These are phyloP conservation scores for Lecanicillium sp. DNA, from an alignment of 2,329 filamentous ascomycete species.

Conservation along the genomic window DNA sequence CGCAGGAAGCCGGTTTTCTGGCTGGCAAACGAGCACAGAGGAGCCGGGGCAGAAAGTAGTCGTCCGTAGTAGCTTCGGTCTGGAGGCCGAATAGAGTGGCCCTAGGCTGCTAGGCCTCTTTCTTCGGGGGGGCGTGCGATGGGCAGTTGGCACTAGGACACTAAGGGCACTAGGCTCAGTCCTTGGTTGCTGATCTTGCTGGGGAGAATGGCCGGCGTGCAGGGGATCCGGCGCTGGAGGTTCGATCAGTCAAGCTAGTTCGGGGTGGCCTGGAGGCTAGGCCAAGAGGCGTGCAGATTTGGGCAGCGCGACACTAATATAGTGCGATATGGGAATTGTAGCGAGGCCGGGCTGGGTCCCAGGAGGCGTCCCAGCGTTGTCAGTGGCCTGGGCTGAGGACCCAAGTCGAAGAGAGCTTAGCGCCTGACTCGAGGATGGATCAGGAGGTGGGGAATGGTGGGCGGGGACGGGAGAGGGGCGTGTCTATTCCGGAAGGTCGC, in stretches of 20 bases:
- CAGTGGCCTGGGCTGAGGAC: neutral
- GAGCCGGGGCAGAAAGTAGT: too few species aligned
- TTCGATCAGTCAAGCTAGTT: slow-evolving; percentile 17
- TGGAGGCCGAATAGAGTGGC: too few species aligned
- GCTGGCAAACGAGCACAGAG: too few species aligned
- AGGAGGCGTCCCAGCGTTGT: too few species aligned
- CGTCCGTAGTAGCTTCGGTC: too few species aligned
- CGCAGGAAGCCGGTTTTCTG: too few species aligned
- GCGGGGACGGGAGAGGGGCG: neutral
- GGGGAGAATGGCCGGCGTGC: slow-evolving; percentile 17
- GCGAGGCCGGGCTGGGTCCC: too few species aligned
- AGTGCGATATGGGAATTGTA: slow-evolving; percentile 24
- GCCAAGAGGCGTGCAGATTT: slow-evolving; percentile 21
- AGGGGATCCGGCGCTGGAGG: slow-evolving; percentile 14
- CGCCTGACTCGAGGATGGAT: slow-evolving; percentile 8
- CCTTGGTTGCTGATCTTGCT: slow-evolving; percentile 23
- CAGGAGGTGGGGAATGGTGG: neutral
- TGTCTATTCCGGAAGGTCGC: too few species aligned
- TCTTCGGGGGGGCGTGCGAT: slow-evolving; percentile 18
- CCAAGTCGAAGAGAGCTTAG: slow-evolving; percentile 7
- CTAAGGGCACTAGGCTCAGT: slow-evolving; percentile 22
- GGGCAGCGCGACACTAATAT: slow-evolving; percentile 32
- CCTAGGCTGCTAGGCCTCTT: slow-evolving; percentile 13
- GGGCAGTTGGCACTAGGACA: neutral
- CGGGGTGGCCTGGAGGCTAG: slow-evolving; percentile 5